These are phyloP conservation scores for Apiospora koreana DNA, from an alignment of 2,329 filamentous ascomycete species.

Conservation along the genomic window DNA sequence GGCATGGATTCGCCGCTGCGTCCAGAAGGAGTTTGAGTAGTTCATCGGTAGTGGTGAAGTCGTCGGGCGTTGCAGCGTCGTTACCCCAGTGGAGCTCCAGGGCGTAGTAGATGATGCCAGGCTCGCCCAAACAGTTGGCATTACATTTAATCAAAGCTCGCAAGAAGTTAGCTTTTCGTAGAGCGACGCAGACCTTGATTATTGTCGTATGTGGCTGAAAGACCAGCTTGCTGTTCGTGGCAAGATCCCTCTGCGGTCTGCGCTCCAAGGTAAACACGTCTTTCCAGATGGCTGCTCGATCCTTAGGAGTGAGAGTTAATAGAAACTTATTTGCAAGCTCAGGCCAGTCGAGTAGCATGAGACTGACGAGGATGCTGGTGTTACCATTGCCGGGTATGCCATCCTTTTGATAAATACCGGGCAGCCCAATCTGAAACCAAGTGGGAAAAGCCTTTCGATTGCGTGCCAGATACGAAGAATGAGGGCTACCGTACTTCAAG, in stretches of 20 bases:
- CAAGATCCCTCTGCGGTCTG: background rate
- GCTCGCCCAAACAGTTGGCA: constrained; percentile 1
- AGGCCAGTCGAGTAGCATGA: constrained; percentile 17
- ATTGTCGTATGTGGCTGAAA: background rate
- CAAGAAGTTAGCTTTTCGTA: background rate
- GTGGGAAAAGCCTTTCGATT: background rate
- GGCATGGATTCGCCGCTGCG: constrained; percentile 21
- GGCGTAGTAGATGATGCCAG: background rate
- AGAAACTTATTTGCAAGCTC: constrained; percentile 18
- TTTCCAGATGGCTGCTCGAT: background rate
- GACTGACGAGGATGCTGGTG: constrained; percentile 16
- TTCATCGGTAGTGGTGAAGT: constrained; percentile 19
- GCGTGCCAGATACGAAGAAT: background rate
- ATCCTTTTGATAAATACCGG: background rate
- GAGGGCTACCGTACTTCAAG: background rate
- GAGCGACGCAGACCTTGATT: background rate
- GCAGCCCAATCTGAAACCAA: background rate
- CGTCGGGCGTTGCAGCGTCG: background rate
- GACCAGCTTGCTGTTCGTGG: background rate
- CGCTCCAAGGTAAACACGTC: background rate
- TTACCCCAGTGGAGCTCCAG: background rate
- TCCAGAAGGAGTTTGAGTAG: constrained; percentile 23
- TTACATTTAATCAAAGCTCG: background rate
- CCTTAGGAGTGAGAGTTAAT: background rate
- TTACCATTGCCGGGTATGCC: background rate